Conservation (phyloP, 2,329 filamentous ascomycete genomes). For the Apiospora aurea region DNA sequence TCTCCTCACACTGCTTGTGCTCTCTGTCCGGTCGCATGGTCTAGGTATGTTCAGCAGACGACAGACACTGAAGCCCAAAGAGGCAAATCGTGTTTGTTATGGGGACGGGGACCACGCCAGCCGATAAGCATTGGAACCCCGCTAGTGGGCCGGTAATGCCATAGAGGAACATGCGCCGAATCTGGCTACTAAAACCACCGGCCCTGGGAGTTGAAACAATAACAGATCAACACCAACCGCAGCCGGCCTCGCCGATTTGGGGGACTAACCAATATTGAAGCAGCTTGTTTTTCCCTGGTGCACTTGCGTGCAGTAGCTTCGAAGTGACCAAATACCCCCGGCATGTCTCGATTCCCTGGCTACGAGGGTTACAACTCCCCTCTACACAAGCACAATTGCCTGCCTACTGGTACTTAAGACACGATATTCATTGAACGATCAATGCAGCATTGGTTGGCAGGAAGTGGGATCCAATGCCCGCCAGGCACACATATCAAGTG, state of each 20-base stretch:
- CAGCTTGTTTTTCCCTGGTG: constrained; percentile 1
- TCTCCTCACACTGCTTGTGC: background rate
- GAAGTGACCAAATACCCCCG: background rate
- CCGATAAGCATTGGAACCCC: constrained; percentile 11
- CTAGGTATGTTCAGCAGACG: background rate
- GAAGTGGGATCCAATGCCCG: background rate
- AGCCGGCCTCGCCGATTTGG: background rate
- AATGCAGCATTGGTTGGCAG: background rate
- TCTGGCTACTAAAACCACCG: constrained; percentile 10
- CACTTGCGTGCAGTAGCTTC: background rate
- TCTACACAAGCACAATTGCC: background rate
- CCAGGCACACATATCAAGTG: background rate
- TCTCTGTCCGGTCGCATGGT: background rate
- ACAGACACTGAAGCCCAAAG: background rate
- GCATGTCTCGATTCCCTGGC: background rate
- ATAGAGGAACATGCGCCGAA: background rate
- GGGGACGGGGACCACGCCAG: constrained; percentile 4
- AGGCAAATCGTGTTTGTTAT: constrained; percentile 17
- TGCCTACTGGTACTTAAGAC: background rate
- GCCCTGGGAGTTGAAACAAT: constrained; percentile 20
- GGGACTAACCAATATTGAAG: background rate
- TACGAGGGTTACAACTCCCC: background rate
- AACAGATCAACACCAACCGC: constrained; percentile 19
- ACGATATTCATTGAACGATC: background rate
- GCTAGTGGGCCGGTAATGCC: constrained; percentile 3